These are phyloP conservation scores for Leccinum griseonigrum DNA, from an alignment of 1,284 basidiomycete species.

Conservation along the genomic window DNA sequence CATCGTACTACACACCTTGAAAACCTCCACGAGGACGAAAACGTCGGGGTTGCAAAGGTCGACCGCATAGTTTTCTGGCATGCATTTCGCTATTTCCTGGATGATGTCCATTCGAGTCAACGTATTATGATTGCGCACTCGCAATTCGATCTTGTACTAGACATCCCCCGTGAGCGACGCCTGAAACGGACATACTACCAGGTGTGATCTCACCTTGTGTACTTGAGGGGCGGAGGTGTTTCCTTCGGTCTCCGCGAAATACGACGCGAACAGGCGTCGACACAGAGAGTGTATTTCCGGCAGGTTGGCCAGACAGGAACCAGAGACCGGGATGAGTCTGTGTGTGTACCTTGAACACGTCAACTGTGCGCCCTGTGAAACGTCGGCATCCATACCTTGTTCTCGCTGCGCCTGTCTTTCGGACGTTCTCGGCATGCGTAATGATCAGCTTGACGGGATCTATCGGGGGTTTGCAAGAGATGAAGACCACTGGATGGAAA, in stretches of 20 bases:
- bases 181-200: neutral
- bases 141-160: constrained; percentile 78
- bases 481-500: constrained; percentile 61
- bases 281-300: constrained; percentile 66
- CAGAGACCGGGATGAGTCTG: constrained; percentile 67
- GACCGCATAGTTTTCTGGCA: constrained; percentile 64
- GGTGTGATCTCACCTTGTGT: constrained; percentile 37
- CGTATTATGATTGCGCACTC: constrained; percentile 70
- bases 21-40: constrained; percentile 75
- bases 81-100: constrained; percentile 63
- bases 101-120: constrained; percentile 57
- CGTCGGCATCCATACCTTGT: constrained; percentile 52
- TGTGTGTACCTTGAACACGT: constrained; percentile 53
- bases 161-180: neutral
- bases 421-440: constrained; percentile 60
- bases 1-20: constrained; percentile 54
- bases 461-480: constrained; percentile 72
- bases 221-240: constrained; percentile 26
- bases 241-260: constrained; percentile 44
- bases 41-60: constrained; percentile 64
- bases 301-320: constrained; percentile 62
- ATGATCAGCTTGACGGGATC: constrained; percentile 74
- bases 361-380: neutral
- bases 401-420: constrained; percentile 58
- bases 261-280: constrained; percentile 48